Conservation (phyloP, 768 basidiomycete species). For the Hypsizygus marmoreus region DNA sequence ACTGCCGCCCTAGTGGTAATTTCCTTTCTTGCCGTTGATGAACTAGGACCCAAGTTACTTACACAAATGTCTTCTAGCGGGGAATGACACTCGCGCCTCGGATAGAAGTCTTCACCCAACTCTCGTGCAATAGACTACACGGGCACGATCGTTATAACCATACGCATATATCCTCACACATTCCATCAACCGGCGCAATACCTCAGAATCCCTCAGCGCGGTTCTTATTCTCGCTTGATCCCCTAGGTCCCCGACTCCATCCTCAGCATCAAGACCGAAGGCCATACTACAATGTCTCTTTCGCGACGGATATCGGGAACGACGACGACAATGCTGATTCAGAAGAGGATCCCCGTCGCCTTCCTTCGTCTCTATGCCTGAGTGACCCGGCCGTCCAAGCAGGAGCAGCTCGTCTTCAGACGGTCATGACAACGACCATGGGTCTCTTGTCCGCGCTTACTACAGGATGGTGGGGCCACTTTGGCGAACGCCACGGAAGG, state of each 20-base stretch:
- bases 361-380: conserved; percentile 40
- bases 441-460: conserved; percentile 82
- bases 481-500: conserved; percentile 77
- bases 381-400: conserved; percentile 64
- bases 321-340: conserved; percentile 26
- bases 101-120: conserved; percentile 77
- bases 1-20: conserved; percentile 65
- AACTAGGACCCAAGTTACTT: no score
- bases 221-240: conserved; percentile 32
- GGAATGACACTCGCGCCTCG: conserved; percentile 84
- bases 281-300: conserved; percentile 5
- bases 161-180: conserved; percentile 22
- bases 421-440: conserved; percentile 75
- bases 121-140: conserved; percentile 65
- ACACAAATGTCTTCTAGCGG: conserved; percentile 47
- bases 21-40: conserved; percentile 12
- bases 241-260: conserved; percentile 31
- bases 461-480: conserved; percentile 88
- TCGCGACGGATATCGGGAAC: neutral
- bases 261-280: conserved; percentile 14
- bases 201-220: conserved; percentile 14
- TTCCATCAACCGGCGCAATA: conserved; percentile 7
- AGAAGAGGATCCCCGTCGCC: conserved; percentile 35
- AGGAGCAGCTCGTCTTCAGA: conserved; percentile 70
- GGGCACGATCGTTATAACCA: conserved; percentile 45